Base-by-base conservation (phyloP, 805 yeast genomes). In the Blastobotrys attinorum region DNA sequence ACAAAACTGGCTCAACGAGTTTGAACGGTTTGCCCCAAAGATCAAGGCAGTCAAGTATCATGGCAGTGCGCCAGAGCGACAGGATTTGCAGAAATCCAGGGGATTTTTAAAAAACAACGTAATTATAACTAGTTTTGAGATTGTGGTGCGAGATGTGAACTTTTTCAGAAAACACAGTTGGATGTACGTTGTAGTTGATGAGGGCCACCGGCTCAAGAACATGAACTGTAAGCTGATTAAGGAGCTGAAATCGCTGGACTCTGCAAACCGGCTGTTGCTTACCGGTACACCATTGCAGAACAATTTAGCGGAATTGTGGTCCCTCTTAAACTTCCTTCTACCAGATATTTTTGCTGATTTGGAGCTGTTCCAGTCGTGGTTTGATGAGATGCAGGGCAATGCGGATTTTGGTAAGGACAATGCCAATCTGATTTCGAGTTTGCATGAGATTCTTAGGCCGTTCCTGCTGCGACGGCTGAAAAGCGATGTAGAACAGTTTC, bases 201-300 rank as follows among this genome's bases (percentile, higher is more conserved):
- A 90, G 63, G 98, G 97, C 4, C 98, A 90, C 62, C 69, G 98
- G 32, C 68, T 90, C 52, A 92, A 90, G 57, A 90, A 90, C 59
- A 73, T 80, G 50, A 78, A 89, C 53, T 85, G 95, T 61, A 67
- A 78, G 51, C 68, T 90, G 47, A 81, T 90, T 41, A 72, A 72
- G 43, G 79, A 79, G 47, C 70, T 90, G 52, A 89, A 86, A 55
- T 72, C 71, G 49, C 70, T 86, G 31, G 62, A 66, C 18, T 53
- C 67, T 4, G 67, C 73, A 13, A 90, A 90, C 57, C 68, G 96
- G 48, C 66, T 90, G 38, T 66, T 90, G 22, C 65, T 90, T 11
- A 90, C 98, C 0, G 98, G 98, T n/a, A 90, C 98, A 0, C 97
- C 98, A 0, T 67, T 90, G 42, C 98, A 90, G 61, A 90, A 90